These are phyloP conservation scores for Tricharina praecox DNA, from an alignment of 495 filamentous ascomycete genomes.

Conservation along the genomic window DNA sequence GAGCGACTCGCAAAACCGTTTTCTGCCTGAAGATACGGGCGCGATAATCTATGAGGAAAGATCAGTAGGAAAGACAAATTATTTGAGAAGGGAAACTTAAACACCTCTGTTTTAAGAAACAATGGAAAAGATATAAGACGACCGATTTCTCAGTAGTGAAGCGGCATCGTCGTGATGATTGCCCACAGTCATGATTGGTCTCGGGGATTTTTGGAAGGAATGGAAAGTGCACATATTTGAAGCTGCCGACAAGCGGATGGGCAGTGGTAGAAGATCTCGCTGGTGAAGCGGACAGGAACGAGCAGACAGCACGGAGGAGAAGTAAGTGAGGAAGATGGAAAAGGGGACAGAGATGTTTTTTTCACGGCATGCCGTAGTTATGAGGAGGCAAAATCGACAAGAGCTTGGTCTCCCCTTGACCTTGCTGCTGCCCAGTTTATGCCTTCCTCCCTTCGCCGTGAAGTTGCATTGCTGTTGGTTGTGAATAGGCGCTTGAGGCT, in stretches of 20 bases:
- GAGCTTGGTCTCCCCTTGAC: no score
- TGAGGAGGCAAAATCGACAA: no score
- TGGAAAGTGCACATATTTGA: neutral
- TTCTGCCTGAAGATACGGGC: neutral
- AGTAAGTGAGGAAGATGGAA: no score
- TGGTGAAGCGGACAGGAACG: no score
- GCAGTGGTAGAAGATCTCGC: no score
- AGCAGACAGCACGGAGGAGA: no score
- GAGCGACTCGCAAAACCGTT: constrained; percentile 7
- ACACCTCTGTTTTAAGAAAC: no score
- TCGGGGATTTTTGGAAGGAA: neutral
- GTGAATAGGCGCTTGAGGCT: neutral
- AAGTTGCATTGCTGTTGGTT: neutral
- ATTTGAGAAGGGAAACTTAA: no score
- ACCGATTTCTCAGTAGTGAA: neutral
- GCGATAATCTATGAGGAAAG: constrained; percentile 4
- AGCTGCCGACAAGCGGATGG: neutral
- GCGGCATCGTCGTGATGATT: neutral
- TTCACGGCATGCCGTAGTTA: no score
- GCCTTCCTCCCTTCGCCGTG: neutral
- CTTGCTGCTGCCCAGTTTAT: no score
- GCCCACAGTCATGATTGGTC: neutral
- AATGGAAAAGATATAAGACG: no score
- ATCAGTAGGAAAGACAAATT: constrained; percentile 1
- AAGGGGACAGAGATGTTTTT: no score